A percentile compares a stretch with the other conserved stretches of the same genome.
These are phyloP conservation scores for Tylopilus orsonianus DNA, from an alignment of 1,284 basidiomycete genomes.

Conservation along the genomic window DNA sequence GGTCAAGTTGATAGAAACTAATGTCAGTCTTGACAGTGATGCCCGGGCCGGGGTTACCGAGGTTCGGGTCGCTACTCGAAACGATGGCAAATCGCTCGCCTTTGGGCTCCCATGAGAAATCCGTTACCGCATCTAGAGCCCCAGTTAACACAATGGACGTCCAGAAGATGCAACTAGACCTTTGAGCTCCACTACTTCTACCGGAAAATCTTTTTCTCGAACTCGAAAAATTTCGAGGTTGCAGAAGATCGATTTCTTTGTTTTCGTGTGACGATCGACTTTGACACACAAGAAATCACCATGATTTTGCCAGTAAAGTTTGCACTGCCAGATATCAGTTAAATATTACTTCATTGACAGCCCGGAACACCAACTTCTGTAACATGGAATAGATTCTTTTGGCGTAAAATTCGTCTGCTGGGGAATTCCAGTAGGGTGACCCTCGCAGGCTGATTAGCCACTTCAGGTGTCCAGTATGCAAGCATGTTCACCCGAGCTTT, in stretches of 20 bases:
- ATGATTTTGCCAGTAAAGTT: conserved; percentile 98
- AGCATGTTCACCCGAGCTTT: conserved; percentile 90
- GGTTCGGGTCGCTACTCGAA: conserved; percentile 91
- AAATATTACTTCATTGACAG: neutral
- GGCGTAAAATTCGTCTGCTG: conserved; percentile 79
- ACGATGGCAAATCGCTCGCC: conserved; percentile 97
- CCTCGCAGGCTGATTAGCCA: conserved; percentile 93
- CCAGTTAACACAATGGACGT: conserved; percentile 11
- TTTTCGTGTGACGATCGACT: conserved; percentile 99
- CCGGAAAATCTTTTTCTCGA: conserved; percentile 97
- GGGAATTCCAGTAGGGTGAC: conserved; percentile 93
- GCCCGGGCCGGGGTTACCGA: conserved; percentile 86
- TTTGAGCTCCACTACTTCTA: conserved; percentile 97
- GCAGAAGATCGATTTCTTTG: conserved; percentile 98
- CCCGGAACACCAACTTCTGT: conserved; percentile 70
- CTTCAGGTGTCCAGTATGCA: conserved; percentile 98
- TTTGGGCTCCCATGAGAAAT: conserved; percentile 98
- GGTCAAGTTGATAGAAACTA: conserved; percentile 95
- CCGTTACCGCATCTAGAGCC: conserved; percentile 85
- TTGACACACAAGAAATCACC: conserved; percentile 99
- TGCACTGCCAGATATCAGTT: conserved; percentile 65
- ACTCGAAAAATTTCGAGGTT: conserved; percentile 98
- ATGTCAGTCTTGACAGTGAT: conserved; percentile 95
- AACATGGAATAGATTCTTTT: conserved; percentile 99
- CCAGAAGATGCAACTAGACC: conserved; percentile 43